Percentiles rank a stretch among this genome's conserved stretches.
Conservation (phyloP, 139 green algal genomes). For the Asterochloris erici region DNA sequence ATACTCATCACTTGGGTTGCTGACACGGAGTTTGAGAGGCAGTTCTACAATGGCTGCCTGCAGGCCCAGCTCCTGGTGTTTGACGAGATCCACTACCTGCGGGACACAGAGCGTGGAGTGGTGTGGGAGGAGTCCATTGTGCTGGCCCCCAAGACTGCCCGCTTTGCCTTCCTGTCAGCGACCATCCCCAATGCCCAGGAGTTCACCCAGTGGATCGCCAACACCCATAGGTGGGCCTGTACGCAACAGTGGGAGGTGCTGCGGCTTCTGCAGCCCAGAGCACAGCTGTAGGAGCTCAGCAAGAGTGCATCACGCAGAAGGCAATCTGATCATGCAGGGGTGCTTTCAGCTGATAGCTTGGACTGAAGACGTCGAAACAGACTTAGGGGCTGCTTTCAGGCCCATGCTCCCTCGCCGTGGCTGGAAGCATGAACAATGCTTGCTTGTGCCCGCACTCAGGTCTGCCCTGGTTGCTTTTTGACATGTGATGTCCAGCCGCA, state of each 20-base stretch:
- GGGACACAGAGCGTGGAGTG: constrained; percentile 78
- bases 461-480: too few species aligned
- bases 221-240: constrained; percentile 42
- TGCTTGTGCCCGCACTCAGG: too few species aligned
- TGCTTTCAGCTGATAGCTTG: too few species aligned
- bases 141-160: constrained; percentile 38
- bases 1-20: neutral
- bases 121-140: constrained; percentile 81
- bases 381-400: too few species aligned
- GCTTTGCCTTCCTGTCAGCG: constrained; percentile 79
- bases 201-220: constrained; percentile 79
- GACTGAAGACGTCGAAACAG: too few species aligned
- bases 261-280: neutral
- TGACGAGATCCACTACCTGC: constrained; percentile 70
- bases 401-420: too few species aligned
- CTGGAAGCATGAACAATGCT: too few species aligned
- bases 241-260: neutral
- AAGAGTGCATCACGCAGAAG: neutral
- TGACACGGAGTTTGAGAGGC: neutral
- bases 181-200: constrained; percentile 80
- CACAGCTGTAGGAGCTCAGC: too few species aligned
- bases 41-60: neutral
- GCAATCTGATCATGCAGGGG: neutral
- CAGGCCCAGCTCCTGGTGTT: constrained; percentile 49
- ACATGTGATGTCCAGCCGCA: too few species aligned